Conservation (phyloP, 2,329 filamentous ascomycete species). For the Colletotrichum sp. region DNA sequence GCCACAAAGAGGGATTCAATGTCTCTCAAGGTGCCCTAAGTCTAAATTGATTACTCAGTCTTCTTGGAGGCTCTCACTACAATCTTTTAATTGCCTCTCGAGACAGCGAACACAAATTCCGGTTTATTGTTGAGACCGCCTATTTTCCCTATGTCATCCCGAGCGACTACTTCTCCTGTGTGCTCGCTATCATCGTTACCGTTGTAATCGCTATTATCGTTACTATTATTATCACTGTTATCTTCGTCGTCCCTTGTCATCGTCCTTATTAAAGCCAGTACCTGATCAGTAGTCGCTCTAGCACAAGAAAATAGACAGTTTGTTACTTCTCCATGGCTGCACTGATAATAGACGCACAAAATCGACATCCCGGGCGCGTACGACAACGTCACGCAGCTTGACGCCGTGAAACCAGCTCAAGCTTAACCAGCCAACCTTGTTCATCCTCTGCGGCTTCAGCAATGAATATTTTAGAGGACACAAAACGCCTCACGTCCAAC, state of each 20-base stretch:
- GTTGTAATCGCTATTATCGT: no score
- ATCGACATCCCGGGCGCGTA: background rate
- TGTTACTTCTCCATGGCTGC: background rate
- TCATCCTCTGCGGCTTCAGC: background rate
- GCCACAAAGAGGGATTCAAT: no score
- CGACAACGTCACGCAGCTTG: background rate
- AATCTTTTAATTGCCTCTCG: background rate
- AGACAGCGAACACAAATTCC: fast-evolving
- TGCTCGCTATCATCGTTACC: background rate
- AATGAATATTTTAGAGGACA: background rate
- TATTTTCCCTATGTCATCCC: no score
- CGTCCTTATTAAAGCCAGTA: background rate
- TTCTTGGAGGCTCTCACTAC: background rate
- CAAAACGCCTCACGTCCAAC: background rate
- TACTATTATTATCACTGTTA: background rate
- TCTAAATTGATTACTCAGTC: background rate
- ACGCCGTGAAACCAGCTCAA: background rate
- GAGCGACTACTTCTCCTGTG: background rate
- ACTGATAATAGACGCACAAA: background rate
- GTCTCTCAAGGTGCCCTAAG: no score
- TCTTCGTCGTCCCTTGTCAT: background rate
- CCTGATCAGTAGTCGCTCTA: background rate
- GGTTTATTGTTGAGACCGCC: background rate
- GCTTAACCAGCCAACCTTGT: background rate
- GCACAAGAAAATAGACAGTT: background rate